Evolutionary conservation across 352 stramenopile species (phyloP), one percentile per base, ranked within the genome.

Genomic region (Phytophthora fragariaefolia): DNA sequence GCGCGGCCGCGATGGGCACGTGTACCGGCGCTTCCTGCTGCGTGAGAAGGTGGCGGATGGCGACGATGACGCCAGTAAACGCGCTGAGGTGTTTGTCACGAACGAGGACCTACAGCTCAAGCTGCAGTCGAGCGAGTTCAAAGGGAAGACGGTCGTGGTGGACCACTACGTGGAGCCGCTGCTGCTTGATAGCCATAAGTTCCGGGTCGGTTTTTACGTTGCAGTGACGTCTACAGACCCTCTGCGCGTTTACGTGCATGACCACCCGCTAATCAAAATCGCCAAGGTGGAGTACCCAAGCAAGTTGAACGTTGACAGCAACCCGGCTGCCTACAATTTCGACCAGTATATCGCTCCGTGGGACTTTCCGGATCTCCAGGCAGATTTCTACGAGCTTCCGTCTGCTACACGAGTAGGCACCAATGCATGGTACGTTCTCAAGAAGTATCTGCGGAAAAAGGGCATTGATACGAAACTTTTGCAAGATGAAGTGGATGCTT

Each of bases 171-270:
- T 95, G 13, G 87, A 97, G 66, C 91, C 91, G 30, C 80, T 92
- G 27, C 76, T 97, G 20, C 69, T 97, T 22, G 89, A 96, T 50
- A 87, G 82, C 43, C 82, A 93, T 79, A 96, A 97, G 69, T 96
- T 96, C 63, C 80, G 88, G 49, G 84, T 96, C 30, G 84, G 91
- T 2, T 91, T 96, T 62, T 97, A 97, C 68, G 91, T 96, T 20
- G 73, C 77, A 5, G 73, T 97, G 23, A 93, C 88, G 17, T 96
- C 83, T 36, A 60, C 94, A 1, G 77, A 97, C 38, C 91, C 91
- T 6, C 76, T 97, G 20, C 85, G 86, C 1, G 75, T 97, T 15
- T 97, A 97, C 57, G 76, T 93, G 50, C 95, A 94, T 62, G 72
- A 79, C 56, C 78, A 96, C 58, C 82, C 85, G 6, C 47, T 83